phyloP scores from a whole-genome alignment of 2,329 filamentous ascomycete species.

The Mycosphaerelloides madeirae region DNA sequence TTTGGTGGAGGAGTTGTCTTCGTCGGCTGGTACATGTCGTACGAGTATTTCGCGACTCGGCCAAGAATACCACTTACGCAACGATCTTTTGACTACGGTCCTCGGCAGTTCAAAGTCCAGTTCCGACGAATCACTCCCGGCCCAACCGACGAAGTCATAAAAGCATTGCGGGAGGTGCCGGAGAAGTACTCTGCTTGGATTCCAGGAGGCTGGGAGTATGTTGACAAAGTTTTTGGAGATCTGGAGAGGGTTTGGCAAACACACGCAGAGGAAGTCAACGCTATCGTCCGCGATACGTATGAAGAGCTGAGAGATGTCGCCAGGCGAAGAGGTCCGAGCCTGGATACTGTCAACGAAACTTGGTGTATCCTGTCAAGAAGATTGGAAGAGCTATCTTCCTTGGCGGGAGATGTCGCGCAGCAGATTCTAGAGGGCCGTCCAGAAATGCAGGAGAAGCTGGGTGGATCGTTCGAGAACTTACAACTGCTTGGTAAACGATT shows the following conservation, averaged over 20 bases:
- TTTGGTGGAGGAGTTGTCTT: conserved; percentile 3
- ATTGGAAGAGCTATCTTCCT: conserved; percentile 54
- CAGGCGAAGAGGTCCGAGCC: conserved; percentile 53
- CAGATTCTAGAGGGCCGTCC: conserved; percentile 71
- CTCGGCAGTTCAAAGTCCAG: conserved; percentile 48
- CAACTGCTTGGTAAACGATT: conserved; percentile 65
- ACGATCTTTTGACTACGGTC: conserved; percentile 45
- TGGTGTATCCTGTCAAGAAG: conserved; percentile 61
- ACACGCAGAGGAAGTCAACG: conserved; percentile 64
- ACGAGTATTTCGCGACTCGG: background rate
- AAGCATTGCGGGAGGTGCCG: conserved; percentile 60
- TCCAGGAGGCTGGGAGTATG: conserved; percentile 63
- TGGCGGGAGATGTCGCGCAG: conserved; percentile 57
- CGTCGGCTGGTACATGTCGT: conserved; percentile 1
- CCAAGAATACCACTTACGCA: background rate
- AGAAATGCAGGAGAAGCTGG: conserved; percentile 65
- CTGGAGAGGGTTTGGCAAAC: conserved; percentile 62
- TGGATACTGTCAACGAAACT: conserved; percentile 57
- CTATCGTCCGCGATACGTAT: conserved; percentile 63
- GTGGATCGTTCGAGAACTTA: conserved; percentile 61
- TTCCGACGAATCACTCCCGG: conserved; percentile 53
- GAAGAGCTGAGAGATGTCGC: conserved; percentile 59
- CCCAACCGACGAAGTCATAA: conserved; percentile 58
- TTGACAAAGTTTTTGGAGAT: conserved; percentile 66
- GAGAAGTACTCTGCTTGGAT: conserved; percentile 67